Conservation (phyloP, 805 yeast genomes). For the Kazachstania africana region DNA sequence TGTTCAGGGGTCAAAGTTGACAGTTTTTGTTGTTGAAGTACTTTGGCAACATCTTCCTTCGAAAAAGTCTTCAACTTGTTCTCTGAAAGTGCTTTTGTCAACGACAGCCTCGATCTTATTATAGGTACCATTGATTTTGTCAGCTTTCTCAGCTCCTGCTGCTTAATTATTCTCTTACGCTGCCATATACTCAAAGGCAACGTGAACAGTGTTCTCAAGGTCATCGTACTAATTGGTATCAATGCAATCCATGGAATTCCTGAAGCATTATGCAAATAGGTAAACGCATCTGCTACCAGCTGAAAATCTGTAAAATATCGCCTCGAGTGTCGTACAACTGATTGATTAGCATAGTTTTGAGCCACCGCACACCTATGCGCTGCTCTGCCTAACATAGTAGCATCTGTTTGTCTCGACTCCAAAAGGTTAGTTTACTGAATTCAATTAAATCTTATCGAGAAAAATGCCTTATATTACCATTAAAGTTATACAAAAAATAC, state of each 20-base stretch:
- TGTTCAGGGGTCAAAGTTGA: conserved; percentile 56
- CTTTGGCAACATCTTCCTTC: conserved; percentile 6
- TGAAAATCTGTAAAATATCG: conserved; percentile 5
- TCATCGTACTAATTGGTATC: conserved; percentile 62
- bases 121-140: conserved; percentile 69
- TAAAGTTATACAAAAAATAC: no score
- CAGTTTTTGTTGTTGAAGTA: background rate
- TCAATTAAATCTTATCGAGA: no score
- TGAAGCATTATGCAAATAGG: conserved; percentile 35
- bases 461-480: no score
- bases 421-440: no score
- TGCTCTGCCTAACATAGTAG: no score
- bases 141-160: conserved; percentile 60
- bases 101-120: conserved; percentile 40
- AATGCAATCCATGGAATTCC: conserved; percentile 77
- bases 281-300: conserved; percentile 17
- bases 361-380: no score
- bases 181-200: conserved; percentile 70
- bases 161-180: conserved; percentile 56
- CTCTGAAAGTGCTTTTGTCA: conserved; percentile 9
- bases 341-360: background rate
- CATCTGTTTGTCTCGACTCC: no score
- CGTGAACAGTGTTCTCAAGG: conserved; percentile 54
- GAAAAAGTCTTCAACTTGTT: conserved; percentile 6
- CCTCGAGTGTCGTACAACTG: no score